A percentile compares a stretch with the other conserved stretches of the same genome.
Evolutionary conservation across 495 filamentous ascomycete species (phyloP).

Genomic region (Xylaria curta): DNA sequence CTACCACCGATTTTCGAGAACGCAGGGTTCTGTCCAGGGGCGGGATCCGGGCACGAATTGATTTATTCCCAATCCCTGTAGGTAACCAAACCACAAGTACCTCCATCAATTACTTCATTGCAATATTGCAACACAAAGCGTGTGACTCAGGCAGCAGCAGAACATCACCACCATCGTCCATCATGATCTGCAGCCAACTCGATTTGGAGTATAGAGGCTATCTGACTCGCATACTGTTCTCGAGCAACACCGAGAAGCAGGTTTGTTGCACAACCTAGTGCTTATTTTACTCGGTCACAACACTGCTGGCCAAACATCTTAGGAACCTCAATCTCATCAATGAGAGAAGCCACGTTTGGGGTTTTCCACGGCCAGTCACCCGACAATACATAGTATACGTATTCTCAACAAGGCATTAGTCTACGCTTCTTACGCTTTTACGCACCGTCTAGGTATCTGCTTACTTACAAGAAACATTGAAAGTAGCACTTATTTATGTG

Average conservation of each 20-base stretch:
- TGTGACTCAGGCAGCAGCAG: slow-evolving; percentile 24
- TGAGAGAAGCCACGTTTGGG: background rate
- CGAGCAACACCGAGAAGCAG: slow-evolving; percentile 1
- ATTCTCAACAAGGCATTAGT: background rate
- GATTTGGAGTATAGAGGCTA: background rate
- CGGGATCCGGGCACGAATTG: slow-evolving; percentile 5
- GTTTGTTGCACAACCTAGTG: slow-evolving; percentile 11
- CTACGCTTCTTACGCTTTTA: background rate
- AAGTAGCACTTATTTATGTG: too few species aligned
- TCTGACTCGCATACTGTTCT: slow-evolving; percentile 16
- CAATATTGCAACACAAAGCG: background rate
- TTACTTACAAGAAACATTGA: background rate
- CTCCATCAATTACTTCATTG: background rate
- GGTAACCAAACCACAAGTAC: background rate
- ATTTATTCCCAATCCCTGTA: slow-evolving; percentile 9
- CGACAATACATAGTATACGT: background rate
- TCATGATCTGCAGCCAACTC: slow-evolving; percentile 12
- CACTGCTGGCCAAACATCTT: background rate
- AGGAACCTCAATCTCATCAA: background rate
- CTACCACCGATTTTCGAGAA: background rate
- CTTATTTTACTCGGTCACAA: background rate
- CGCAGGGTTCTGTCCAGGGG: background rate
- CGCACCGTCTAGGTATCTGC: background rate
- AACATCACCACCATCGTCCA: slow-evolving; percentile 6
- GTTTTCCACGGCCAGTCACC: background rate